Conservation (phyloP, 2,329 filamentous ascomycete species). For the Leptographium radiaticola region DNA sequence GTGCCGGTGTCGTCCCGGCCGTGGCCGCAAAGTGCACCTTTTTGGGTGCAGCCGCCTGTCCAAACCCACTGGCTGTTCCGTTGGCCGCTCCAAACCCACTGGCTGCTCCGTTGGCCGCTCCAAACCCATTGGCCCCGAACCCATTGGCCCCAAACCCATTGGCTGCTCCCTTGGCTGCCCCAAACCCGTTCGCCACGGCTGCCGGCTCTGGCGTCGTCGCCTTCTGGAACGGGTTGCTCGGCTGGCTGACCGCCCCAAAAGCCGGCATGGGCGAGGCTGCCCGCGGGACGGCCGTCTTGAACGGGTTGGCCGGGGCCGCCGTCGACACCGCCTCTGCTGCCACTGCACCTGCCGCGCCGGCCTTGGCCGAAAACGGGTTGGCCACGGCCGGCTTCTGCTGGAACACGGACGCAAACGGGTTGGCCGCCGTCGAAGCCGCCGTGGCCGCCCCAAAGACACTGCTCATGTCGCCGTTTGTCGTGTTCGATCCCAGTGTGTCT, state of each 20-base stretch:
- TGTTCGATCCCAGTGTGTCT: not conserved
- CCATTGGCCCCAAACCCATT: too few relatives aligned
- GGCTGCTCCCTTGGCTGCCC: not conserved
- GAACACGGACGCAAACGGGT: not conserved
- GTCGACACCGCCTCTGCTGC: not conserved
- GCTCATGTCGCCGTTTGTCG: not conserved
- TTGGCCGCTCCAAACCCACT: not conserved
- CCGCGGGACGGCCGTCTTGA: not conserved
- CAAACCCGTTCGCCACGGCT: not conserved
- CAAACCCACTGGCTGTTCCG: not conserved
- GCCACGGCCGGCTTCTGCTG: not conserved
- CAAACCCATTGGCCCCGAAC: too few relatives aligned
- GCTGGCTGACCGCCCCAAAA: not conserved
- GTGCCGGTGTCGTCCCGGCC: not conserved
- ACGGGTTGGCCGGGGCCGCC: not conserved
- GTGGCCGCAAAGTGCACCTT: not conserved
- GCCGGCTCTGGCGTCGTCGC: not conserved
- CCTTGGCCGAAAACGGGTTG: not conserved
- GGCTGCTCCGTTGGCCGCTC: not conserved
- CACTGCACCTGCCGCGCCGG: not conserved
- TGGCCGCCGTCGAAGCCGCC: not conserved
- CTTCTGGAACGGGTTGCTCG: not conserved
- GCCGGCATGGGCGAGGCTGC: not conserved
- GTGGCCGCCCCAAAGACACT: too few relatives aligned
- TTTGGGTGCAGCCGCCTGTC: not conserved